A percentile compares a stretch with the other conserved stretches of the same genome.
These are phyloP conservation scores for Emericellopsis cladophorae DNA, from an alignment of 2,329 filamentous ascomycete species.

Conservation along the genomic window DNA sequence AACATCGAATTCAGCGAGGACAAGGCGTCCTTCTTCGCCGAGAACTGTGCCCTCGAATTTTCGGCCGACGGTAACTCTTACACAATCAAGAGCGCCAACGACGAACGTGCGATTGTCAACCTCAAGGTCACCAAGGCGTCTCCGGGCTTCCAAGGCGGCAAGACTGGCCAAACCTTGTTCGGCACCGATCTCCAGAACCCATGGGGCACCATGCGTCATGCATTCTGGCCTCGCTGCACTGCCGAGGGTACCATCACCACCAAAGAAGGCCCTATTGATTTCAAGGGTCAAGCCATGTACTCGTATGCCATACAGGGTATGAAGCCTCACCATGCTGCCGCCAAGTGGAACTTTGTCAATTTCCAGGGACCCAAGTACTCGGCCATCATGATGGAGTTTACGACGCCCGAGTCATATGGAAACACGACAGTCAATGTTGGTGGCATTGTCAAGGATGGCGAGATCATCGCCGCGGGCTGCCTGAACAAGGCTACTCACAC, in stretches of 20 bases:
- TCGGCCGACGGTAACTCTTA: conserved; percentile 74
- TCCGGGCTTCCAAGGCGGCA: conserved; percentile 76
- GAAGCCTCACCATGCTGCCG: conserved; percentile 95
- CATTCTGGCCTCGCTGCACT: conserved; percentile 83
- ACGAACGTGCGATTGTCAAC: conserved; percentile 72
- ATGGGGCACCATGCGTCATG: conserved; percentile 87
- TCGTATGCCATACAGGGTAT: conserved; percentile 87
- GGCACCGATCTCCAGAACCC: conserved; percentile 77
- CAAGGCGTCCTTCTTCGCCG: conserved; percentile 72
- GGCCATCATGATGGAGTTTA: conserved; percentile 91
- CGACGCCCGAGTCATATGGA: conserved; percentile 85
- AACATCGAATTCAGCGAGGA: conserved; percentile 78
- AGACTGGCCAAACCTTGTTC: conserved; percentile 71
- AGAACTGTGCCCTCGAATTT: conserved; percentile 73
- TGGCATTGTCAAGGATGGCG: conserved; percentile 66
- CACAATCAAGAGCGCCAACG: conserved; percentile 81
- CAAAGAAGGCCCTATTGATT: conserved; percentile 58
- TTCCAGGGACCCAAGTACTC: conserved; percentile 84
- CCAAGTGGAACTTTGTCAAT: conserved; percentile 84
- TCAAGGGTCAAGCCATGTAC: conserved; percentile 70
- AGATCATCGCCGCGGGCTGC: conserved; percentile 63
- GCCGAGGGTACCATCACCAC: conserved; percentile 78
- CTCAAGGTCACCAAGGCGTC: conserved; percentile 63
- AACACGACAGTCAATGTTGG: conserved; percentile 74
- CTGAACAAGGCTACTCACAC: conserved; percentile 56